Percentiles rank a stretch among this genome's conserved stretches.
These are phyloP conservation scores for Cercospora zeina DNA, from an alignment of 2,329 filamentous ascomycete species.

Conservation along the genomic window DNA sequence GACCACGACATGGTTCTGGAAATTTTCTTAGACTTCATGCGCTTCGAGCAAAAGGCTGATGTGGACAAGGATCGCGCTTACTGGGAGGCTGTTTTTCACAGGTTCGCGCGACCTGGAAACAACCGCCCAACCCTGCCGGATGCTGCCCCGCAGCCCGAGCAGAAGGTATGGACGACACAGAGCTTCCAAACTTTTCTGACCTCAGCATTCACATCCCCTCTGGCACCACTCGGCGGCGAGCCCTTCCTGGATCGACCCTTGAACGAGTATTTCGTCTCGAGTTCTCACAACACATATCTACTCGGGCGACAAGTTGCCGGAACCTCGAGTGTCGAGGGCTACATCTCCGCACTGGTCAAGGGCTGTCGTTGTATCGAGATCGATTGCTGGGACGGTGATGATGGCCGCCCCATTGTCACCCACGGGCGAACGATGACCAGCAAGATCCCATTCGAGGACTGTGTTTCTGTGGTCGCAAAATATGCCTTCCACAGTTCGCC, in stretches of 20 bases:
- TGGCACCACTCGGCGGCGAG: conserved; percentile 31
- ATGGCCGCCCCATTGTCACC: conserved; percentile 84
- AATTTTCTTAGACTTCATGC: conserved; percentile 76
- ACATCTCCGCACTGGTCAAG: conserved; percentile 82
- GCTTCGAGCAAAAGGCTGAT: conserved; percentile 72
- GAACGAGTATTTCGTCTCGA: conserved; percentile 97
- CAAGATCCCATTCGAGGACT: conserved; percentile 84
- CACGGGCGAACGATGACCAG: conserved; percentile 89
- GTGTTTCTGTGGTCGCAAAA: conserved; percentile 88
- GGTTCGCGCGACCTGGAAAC: conserved; percentile 32
- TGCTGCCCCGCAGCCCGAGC: conserved; percentile 46
- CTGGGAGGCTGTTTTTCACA: conserved; percentile 70
- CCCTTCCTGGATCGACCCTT: conserved; percentile 72
- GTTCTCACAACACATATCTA: conserved; percentile 97
- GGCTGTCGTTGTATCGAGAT: conserved; percentile 96
- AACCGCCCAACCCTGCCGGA: conserved; percentile 49
- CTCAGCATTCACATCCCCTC: conserved; percentile 52
- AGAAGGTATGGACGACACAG: conserved; percentile 69
- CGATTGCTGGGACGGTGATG: conserved; percentile 93
- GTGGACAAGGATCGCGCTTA: conserved; percentile 63
- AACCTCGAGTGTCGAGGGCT: conserved; percentile 89
- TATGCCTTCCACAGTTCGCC: conserved; percentile 87
- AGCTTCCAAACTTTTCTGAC: conserved; percentile 76
- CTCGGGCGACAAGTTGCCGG: conserved; percentile 87
- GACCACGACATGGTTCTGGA: conserved; percentile 65